A percentile compares a stretch with the other conserved stretches of the same genome.
phyloP scores from a whole-genome alignment of 768 basidiomycete genomes.

The Leucosporidium creatinivorum region DNA sequence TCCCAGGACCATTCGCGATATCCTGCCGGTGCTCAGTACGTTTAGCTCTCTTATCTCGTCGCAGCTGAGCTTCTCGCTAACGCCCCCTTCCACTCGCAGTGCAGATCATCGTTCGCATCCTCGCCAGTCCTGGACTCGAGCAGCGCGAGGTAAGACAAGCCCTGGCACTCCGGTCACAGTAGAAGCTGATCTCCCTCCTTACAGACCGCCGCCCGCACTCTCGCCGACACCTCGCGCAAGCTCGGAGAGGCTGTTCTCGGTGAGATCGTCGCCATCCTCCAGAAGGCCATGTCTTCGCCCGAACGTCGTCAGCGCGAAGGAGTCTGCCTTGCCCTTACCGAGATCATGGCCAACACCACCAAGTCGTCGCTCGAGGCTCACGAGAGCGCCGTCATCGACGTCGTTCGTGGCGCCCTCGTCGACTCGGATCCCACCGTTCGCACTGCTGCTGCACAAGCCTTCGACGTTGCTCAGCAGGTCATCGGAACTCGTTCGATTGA shows the following conservation, averaged over 20 bases:
- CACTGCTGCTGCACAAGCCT: constrained; percentile 75
- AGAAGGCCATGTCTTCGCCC: constrained; percentile 50
- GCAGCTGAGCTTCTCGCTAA: not conserved
- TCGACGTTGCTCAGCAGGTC: constrained; percentile 87
- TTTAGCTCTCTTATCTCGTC: too few relatives aligned
- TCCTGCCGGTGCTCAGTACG: constrained; percentile 72
- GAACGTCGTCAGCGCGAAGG: constrained; percentile 55
- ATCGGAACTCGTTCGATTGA: constrained; percentile 88
- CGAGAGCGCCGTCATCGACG: constrained; percentile 67
- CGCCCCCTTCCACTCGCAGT: constrained; percentile 5
- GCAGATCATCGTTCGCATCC: constrained; percentile 62
- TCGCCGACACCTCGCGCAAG: constrained; percentile 83
- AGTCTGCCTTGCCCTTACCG: constrained; percentile 76
- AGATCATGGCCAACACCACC: constrained; percentile 81
- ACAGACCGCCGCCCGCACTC: constrained; percentile 80
- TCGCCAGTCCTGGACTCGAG: constrained; percentile 71
- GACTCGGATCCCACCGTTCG: constrained; percentile 81
- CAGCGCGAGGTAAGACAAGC: constrained; percentile 85
- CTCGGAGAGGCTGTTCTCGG: constrained; percentile 85
- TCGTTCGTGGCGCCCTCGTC: constrained; percentile 76
- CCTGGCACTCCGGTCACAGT: constrained; percentile 1
- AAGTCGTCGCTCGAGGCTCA: constrained; percentile 78
- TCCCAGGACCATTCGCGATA: constrained; percentile 82
- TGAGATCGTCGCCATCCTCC: constrained; percentile 74
- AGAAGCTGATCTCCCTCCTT: not conserved